Conservation (phyloP, 1,139 yeast species). For the Arxiozyma bovina region DNA sequence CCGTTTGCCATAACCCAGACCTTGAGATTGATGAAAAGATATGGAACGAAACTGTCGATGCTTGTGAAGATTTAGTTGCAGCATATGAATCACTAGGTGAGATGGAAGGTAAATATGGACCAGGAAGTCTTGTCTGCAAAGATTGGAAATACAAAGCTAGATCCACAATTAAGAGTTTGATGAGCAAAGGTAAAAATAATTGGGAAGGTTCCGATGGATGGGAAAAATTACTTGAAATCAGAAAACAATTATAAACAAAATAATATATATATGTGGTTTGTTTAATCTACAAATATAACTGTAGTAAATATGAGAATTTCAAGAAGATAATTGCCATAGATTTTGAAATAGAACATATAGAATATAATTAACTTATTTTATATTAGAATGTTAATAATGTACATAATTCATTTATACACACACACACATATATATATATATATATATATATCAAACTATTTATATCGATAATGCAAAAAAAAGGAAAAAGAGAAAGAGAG, state of each 20-base stretch:
- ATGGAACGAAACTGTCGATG: slow-evolving; percentile 77
- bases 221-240: slow-evolving; percentile 51
- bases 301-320: neutral
- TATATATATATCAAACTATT: neutral
- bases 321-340: neutral
- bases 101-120: slow-evolving; percentile 73
- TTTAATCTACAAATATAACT: neutral
- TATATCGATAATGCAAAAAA: neutral
- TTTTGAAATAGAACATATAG: no score
- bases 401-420: neutral
- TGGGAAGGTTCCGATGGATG: slow-evolving; percentile 83
- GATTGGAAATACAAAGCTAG: slow-evolving; percentile 88
- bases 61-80: slow-evolving; percentile 70
- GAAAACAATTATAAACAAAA: slow-evolving; percentile 27
- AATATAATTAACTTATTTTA: neutral
- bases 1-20: slow-evolving; percentile 56
- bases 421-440: neutral
- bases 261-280: neutral
- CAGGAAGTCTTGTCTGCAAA: slow-evolving; percentile 75
- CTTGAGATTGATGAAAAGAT: slow-evolving; percentile 50
- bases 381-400: slow-evolving; percentile 2
- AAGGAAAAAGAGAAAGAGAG: neutral
- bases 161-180: slow-evolving; percentile 59
- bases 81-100: slow-evolving; percentile 87
- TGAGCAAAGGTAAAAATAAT: slow-evolving; percentile 67